These are phyloP conservation scores for Diversispora eburnea DNA, from an alignment of 192 early-diverging fungal genomes.

Conservation along the genomic window DNA sequence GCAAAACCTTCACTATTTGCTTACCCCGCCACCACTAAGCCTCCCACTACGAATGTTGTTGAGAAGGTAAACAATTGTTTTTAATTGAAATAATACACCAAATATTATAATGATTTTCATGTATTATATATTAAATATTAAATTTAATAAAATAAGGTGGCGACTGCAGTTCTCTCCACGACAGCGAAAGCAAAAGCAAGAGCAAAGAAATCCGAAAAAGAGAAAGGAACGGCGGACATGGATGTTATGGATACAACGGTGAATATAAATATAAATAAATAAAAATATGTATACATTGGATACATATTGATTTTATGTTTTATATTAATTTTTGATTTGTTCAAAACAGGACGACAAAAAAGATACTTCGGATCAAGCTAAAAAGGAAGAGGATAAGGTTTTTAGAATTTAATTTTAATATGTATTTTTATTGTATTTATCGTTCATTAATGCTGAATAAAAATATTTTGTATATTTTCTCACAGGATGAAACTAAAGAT, in stretches of 20 bases:
- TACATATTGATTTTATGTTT: neutral
- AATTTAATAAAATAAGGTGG: slow-evolving; percentile 47
- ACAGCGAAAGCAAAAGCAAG: slow-evolving; percentile 89
- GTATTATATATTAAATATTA: neutral
- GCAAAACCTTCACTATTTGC: slow-evolving; percentile 87
- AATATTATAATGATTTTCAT: neutral
- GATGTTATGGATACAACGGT: slow-evolving; percentile 45
- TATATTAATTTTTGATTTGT: slow-evolving; percentile 1
- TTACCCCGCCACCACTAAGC: slow-evolving; percentile 85
- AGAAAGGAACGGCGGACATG: slow-evolving; percentile 53
- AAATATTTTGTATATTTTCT: neutral
- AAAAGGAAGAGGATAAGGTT: slow-evolving; percentile 61
- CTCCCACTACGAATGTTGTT: slow-evolving; percentile 69
- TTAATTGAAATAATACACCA: no score
- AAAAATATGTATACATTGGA: neutral
- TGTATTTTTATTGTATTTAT: neutral
- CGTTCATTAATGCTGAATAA: neutral
- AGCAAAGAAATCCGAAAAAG: slow-evolving; percentile 76
- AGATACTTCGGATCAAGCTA: slow-evolving; percentile 43
- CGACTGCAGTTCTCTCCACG: slow-evolving; percentile 92
- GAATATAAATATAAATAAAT: slow-evolving; percentile 16
- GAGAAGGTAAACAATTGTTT: slow-evolving; percentile 57
- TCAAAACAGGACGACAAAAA: slow-evolving; percentile 49
- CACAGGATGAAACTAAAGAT: slow-evolving; percentile 20
- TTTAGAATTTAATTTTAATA: slow-evolving; percentile 2